These are phyloP conservation scores for Ustilago lituana DNA, from an alignment of 1,284 basidiomycete genomes.

Conservation along the genomic window DNA sequence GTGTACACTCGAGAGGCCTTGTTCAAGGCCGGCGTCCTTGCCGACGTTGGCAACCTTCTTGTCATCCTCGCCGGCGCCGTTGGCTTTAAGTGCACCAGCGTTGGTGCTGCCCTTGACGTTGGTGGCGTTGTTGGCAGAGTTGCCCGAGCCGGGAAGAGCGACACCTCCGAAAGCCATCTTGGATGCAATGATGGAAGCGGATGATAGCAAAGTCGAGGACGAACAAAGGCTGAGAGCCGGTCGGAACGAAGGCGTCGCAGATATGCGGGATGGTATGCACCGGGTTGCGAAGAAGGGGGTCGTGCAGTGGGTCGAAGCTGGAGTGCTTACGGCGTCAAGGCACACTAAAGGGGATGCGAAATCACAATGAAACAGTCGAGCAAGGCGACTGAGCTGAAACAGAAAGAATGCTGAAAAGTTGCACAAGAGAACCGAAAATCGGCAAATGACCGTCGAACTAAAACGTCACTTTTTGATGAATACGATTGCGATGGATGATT, in stretches of 20 bases:
- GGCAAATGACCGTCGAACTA: conserved; percentile 21
- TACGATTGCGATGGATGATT: conserved; percentile 12
- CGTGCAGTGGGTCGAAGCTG: conserved; percentile 4
- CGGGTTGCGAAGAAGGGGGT: conserved; percentile 14
- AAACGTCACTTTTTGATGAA: conserved; percentile 15
- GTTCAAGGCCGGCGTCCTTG: conserved; percentile 49
- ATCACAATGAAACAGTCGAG: conserved; percentile 6
- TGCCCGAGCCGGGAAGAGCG: conserved; percentile 47
- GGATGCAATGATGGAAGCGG: conserved; percentile 1
- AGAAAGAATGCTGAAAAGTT: conserved; percentile 2
- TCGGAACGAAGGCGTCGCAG: conserved; percentile 14
- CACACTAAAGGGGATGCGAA: background rate
- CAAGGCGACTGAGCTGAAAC: conserved; percentile 7
- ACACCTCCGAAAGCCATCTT: conserved; percentile 52
- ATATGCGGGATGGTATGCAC: conserved; percentile 7
- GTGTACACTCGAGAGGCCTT: conserved; percentile 64
- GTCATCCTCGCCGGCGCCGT: conserved; percentile 37
- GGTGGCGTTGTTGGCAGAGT: conserved; percentile 29
- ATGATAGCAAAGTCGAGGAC: background rate
- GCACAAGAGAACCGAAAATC: conserved; percentile 15
- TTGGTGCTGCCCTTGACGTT: conserved; percentile 25
- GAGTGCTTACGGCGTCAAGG: conserved; percentile 2
- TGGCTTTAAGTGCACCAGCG: conserved; percentile 28
- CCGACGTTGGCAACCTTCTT: conserved; percentile 31
- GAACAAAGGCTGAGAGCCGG: no score